Evolutionary conservation across 495 filamentous ascomycete species (phyloP).

Genomic region (Hyaloscypha finlandica): DNA sequence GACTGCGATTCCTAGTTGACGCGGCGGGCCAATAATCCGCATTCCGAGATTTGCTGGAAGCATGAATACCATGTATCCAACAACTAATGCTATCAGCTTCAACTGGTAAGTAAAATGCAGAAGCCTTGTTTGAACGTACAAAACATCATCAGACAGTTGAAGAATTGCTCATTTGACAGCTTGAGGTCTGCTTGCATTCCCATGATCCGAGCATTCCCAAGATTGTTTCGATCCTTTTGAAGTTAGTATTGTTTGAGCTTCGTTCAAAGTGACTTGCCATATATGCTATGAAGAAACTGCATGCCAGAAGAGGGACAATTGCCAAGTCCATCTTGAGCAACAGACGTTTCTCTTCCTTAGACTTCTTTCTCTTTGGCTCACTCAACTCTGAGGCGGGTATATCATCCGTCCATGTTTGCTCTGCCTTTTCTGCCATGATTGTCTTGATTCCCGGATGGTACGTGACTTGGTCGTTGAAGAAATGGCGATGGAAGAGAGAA

Average conservation of each 20-base stretch:
- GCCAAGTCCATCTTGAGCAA: conserved; percentile 8
- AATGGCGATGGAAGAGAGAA: too few relatives aligned
- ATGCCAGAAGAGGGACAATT: conserved; percentile 6
- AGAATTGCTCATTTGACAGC: conserved; percentile 30
- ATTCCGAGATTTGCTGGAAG: conserved; percentile 4
- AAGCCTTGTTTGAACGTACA: background rate
- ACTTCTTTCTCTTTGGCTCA: background rate
- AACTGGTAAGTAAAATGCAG: too few relatives aligned
- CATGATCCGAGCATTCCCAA: conserved; percentile 44
- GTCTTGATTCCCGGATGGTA: too few relatives aligned
- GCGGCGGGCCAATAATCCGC: background rate
- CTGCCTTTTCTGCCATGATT: conserved; percentile 1
- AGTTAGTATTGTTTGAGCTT: background rate
- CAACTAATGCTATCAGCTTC: too few relatives aligned
- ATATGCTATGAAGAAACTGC: conserved; percentile 13
- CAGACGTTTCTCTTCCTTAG: conserved; percentile 5
- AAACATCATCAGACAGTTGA: conserved; percentile 20
- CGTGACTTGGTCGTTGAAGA: too few relatives aligned
- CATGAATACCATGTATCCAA: conserved; percentile 13
- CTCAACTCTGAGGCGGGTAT: background rate
- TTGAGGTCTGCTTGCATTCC: conserved; percentile 39
- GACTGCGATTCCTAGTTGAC: background rate
- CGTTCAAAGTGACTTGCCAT: background rate
- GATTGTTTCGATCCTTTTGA: conserved; percentile 40
- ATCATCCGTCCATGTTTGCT: conserved; percentile 3